Evolutionary conservation across 768 basidiomycete species (phyloP), one percentile per base, ranked within the genome.

Genomic region (Agrocybe chaxingu): DNA sequence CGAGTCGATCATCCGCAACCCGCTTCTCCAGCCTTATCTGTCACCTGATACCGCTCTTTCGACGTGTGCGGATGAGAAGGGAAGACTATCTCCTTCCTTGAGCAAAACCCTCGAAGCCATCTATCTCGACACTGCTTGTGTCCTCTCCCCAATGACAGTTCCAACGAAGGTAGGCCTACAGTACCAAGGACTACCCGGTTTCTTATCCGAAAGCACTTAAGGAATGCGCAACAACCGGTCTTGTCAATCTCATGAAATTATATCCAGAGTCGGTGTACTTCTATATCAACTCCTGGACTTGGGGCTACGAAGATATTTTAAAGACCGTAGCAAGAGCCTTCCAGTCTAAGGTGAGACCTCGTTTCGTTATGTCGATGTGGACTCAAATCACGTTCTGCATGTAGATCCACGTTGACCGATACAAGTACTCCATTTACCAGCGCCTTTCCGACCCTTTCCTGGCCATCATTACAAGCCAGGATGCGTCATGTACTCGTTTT

Each of bases 251-350:
- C 1, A 86, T 98, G 66, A 70, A 73, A 8, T 61, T 83, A 3
- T 88, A 86, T 50, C 87, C 92, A 0, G 53, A 71, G 0, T 70
- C 76, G 3, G 85, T 85, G 0, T 74, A 81, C 48, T 97, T 98
- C 70, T 98, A 89, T 70, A 74, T 99, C 50, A 96, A 97, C 61
- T 64, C 81, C 0, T 99, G 96, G 96, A 96, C 95, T 0, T 95
- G 89, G 86, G 96, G 96, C 0, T 98, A 97, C 63, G 96, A 99
- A 66, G 91, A 94, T 49, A 70, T 95, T 10, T 71, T 97, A 29
- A 90, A 92, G 59, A 89, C 77, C 0, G 70, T 98, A 7, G 78
- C 87, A 2, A 68, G 74, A 2, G 71, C 74, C 0, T 98, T 96
- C 59, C 73, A 79, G 32, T 70, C 76, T 47, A 75, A 79, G 70